Base-by-base conservation (phyloP, 257 asterid genomes). In the Fraxinus excelsior region DNA sequence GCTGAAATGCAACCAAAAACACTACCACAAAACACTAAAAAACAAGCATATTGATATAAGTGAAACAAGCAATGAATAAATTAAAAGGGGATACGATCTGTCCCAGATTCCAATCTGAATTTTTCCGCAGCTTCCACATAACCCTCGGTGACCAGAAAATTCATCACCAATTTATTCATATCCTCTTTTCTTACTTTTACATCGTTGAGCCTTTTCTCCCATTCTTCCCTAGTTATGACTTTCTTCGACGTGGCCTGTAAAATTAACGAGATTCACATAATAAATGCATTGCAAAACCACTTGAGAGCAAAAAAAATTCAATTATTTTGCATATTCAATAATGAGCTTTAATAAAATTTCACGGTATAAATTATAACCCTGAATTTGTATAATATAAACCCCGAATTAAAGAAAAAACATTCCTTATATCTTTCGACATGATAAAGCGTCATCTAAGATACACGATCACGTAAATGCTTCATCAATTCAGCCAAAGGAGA, bases 121-220 rank as follows among this genome's bases (percentile, higher is more conserved):
- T 84, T 91, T 75, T 91, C 96, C n/a, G 97, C 97, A 64, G 91
- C 97, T 58, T 93, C 97, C 21, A 91, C 96, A 77, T 87, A 91
- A 72, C 97, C 97, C 88, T 91, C 96, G 0, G 96, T 91, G 44
- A 90, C 97, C 72, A 93, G 86, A 84, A 87, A 93, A 84, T 91
- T 91, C 97, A 93, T 93, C 79, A 91, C 96, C 86, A 93, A 75
- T 78, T 86, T 90, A 84, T 93, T 87, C 96, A 91, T 93, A 81
- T 90, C 93, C 78, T 90, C 93, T 82, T 87, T 93, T 73, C 88
- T 84, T 68, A 90, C 81, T 80, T 77, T 91, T 16, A 85, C 90
- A 80, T 86, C 87, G 40, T 78, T 84, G 72, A 93, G 90, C 87
- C 51, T 87, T 70, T 87, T 90, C 87, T 88, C 97, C 98, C 98